Percentiles rank a stretch among this genome's conserved stretches.
Conservation (phyloP, 441 rosid species). For the Mallotus japonicus region DNA sequence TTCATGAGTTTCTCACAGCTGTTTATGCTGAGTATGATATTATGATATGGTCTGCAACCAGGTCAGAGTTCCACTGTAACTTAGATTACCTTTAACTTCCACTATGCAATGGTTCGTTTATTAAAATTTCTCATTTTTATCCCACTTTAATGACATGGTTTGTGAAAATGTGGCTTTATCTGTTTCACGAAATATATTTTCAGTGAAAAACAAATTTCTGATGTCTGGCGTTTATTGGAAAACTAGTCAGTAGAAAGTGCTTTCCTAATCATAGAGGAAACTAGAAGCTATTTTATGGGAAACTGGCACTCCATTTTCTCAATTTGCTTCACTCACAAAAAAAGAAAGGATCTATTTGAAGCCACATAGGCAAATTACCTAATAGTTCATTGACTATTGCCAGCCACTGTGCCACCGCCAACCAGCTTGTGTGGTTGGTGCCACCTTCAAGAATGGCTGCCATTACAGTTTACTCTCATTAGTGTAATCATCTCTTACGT, state of each 20-base stretch:
- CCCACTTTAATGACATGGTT: background rate
- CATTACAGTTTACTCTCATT: too few relatives aligned
- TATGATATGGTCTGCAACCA: conserved; percentile 97
- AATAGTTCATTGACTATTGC: too few relatives aligned
- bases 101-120: background rate
- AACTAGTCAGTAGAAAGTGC: background rate
- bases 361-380: too few relatives aligned
- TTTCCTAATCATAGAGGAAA: background rate
- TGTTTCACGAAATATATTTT: background rate
- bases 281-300: background rate
- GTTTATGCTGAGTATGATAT: conserved; percentile 87
- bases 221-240: background rate
- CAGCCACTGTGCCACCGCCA: too few relatives aligned
- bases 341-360: too few relatives aligned
- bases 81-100: background rate
- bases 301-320: background rate
- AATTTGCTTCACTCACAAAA: background rate
- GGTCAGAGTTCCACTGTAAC: conserved; percentile 41
- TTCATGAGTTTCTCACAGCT: conserved; percentile 95
- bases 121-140: background rate
- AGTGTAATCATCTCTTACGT: too few relatives aligned
- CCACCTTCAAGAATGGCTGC: too few relatives aligned
- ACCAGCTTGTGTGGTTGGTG: too few relatives aligned
- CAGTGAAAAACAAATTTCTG: background rate
- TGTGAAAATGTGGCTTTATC: background rate